Percentiles rank a stretch among this genome's conserved stretches.
Evolutionary conservation across 805 yeast species (phyloP).

Genomic region (Hanseniaspora lindneri): DNA sequence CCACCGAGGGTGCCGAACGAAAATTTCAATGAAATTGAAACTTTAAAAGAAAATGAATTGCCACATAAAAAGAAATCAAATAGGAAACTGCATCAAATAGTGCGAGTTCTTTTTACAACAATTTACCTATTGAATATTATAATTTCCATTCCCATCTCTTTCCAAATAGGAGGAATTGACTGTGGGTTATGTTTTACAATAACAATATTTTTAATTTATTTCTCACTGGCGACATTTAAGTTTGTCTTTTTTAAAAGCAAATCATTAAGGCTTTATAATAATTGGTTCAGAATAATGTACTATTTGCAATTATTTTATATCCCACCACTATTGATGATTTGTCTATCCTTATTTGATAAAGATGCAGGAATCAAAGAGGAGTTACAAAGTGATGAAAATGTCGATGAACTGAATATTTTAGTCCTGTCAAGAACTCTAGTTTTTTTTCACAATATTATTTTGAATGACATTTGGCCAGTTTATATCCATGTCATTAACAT

Average conservation of each 20-base stretch:
- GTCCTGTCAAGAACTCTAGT: slow-evolving; percentile 10
- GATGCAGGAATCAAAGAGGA: neutral
- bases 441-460: slow-evolving; percentile 10
- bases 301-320: slow-evolving; percentile 72
- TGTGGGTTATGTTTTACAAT: slow-evolving; percentile 81
- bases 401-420: neutral
- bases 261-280: slow-evolving; percentile 19
- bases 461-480: slow-evolving; percentile 9
- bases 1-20: neutral
- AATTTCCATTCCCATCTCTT: slow-evolving; percentile 80
- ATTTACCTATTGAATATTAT: slow-evolving; percentile 58
- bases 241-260: slow-evolving; percentile 33
- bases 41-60: neutral
- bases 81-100: slow-evolving; percentile 21
- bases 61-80: neutral
- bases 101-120: slow-evolving; percentile 36
- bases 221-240: slow-evolving; percentile 59
- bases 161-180: slow-evolving; percentile 81
- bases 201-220: slow-evolving; percentile 59
- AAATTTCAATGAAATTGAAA: neutral
- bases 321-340: slow-evolving; percentile 67
- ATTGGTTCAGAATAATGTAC: slow-evolving; percentile 38
- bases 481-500: slow-evolving; percentile 38
- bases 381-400: slow-evolving; percentile 1
- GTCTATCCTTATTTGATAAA: slow-evolving; percentile 28